Evolutionary conservation across 1,284 basidiomycete genomes (phyloP).

Genomic region (Tilletia caries): DNA sequence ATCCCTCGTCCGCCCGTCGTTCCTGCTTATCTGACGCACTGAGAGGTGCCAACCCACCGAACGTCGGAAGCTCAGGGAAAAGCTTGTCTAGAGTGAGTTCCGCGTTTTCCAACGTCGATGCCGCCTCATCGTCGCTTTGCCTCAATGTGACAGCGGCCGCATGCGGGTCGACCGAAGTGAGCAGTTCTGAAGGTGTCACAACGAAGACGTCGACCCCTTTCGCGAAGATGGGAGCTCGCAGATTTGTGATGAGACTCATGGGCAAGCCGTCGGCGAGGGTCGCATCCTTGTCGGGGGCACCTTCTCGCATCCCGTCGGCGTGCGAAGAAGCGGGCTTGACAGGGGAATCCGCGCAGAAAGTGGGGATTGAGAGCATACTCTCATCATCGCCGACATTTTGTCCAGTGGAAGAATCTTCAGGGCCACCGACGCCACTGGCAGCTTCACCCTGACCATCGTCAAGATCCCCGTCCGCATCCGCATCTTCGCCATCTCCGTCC

Average conservation of each 20-base stretch:
- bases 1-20: slow-evolving; percentile 57
- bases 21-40: slow-evolving; percentile 52
- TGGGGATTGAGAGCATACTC: slow-evolving; percentile 36
- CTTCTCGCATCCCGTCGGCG: slow-evolving; percentile 37
- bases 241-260: slow-evolving; percentile 36
- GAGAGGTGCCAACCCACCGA: slow-evolving; percentile 47
- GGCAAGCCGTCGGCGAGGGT: slow-evolving; percentile 45
- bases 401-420: slow-evolving; percentile 13
- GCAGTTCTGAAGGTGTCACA: slow-evolving; percentile 40
- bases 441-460: slow-evolving; percentile 32
- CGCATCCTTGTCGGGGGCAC: slow-evolving; percentile 28
- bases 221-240: slow-evolving; percentile 49
- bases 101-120: slow-evolving; percentile 31
- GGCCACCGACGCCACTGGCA: slow-evolving; percentile 28
- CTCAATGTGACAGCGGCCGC: slow-evolving; percentile 39
- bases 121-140: slow-evolving; percentile 29
- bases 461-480: slow-evolving; percentile 32
- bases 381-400: too few species aligned
- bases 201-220: slow-evolving; percentile 38
- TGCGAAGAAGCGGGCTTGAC: slow-evolving; percentile 31
- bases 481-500: slow-evolving; percentile 27
- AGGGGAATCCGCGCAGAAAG: slow-evolving; percentile 20
- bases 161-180: slow-evolving; percentile 38
- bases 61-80: slow-evolving; percentile 60
- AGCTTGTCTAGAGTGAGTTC: slow-evolving; percentile 37